Evolutionary conservation across 495 filamentous ascomycete species (phyloP), one percentile per base, ranked within the genome.

Genomic region (Ascobolus immersus): DNA sequence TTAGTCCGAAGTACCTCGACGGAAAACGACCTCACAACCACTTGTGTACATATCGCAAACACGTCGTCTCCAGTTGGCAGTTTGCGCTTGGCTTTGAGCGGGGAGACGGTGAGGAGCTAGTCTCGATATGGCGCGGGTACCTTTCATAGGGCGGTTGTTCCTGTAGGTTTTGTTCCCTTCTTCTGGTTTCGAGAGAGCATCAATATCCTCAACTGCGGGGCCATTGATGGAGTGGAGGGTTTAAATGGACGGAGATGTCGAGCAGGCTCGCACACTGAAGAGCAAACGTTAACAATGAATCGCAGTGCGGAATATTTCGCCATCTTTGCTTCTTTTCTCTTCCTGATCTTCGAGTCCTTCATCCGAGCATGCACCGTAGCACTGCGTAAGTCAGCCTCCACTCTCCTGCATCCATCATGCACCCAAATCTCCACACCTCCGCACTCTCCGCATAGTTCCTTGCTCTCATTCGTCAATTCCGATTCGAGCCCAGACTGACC

Each of bases 321-420:
- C 24, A 68, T 96, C 26, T 53, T 80, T 25, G 69, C 67, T 26
- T 92, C 82, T 11, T 69, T 96, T 42, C 44, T 78, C 21, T 62
- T 94, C 22, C 67, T 93, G 26, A 58, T 69, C 28, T 58, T 90
- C 24, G 86, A 94, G 52, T 68, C 64, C 18, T 44, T 89, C 33
- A 71, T 91, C 40, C 65, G 82, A 36, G 53, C 92, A n/a, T 69
- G 92, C 32, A 94, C 86, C 2, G 69, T 92, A 32, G 75, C 76
- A 33, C 64, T 96, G 24, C 86, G 77, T 86, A 55, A 56, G 73
- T 55, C 3, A 19, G 33, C 13, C 24, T 19, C 31, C 33, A 26
- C 19, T n/a, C 14, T 29, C 5, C 15, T 10, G 4, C 19, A 11
- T 23, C 9, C 15, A 18, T 19, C n/a, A 28, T 29, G 28, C 7